Evolutionary conservation across 2,329 filamentous ascomycete species (phyloP).

Genomic region (Trichoderma gracile): DNA sequence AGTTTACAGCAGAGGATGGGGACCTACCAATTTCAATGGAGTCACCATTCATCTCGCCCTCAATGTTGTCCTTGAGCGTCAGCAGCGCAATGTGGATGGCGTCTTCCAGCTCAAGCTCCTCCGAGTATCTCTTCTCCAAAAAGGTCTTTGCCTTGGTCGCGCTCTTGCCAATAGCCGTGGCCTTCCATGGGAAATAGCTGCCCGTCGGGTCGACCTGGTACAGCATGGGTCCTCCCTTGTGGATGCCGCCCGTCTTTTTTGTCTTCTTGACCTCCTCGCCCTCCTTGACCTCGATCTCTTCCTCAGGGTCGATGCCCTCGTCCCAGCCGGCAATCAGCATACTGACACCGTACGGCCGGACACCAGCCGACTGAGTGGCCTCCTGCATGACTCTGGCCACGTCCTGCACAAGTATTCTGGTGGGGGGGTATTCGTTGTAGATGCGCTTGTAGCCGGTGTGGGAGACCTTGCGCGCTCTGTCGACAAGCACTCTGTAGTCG

Average conservation of each 20-base stretch:
- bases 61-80: constrained; percentile 98
- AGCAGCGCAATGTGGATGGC: constrained; percentile 97
- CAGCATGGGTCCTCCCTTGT: constrained; percentile 94
- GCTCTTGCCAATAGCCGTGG: constrained; percentile 97
- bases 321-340: constrained; percentile 97
- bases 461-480: constrained; percentile 96
- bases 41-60: constrained; percentile 98
- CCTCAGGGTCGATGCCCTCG: constrained; percentile 89
- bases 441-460: constrained; percentile 99
- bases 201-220: constrained; percentile 99
- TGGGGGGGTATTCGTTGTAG: constrained; percentile 99
- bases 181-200: constrained; percentile 99
- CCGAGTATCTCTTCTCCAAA: constrained; percentile 97
- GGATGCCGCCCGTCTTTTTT: constrained; percentile 90
- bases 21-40: constrained; percentile 92
- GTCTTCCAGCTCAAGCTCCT: constrained; percentile 94
- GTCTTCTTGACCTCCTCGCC: constrained; percentile 73
- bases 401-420: constrained; percentile 97
- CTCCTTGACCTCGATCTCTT: constrained; percentile 56
- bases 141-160: constrained; percentile 98
- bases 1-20: not conserved
- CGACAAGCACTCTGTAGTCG: constrained; percentile 95
- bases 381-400: constrained; percentile 98
- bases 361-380: constrained; percentile 96
- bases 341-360: constrained; percentile 94